A percentile compares a stretch with the other conserved stretches of the same genome.
Conservation (phyloP, 2,329 filamentous ascomycete species). For the Diplodia mutila region DNA sequence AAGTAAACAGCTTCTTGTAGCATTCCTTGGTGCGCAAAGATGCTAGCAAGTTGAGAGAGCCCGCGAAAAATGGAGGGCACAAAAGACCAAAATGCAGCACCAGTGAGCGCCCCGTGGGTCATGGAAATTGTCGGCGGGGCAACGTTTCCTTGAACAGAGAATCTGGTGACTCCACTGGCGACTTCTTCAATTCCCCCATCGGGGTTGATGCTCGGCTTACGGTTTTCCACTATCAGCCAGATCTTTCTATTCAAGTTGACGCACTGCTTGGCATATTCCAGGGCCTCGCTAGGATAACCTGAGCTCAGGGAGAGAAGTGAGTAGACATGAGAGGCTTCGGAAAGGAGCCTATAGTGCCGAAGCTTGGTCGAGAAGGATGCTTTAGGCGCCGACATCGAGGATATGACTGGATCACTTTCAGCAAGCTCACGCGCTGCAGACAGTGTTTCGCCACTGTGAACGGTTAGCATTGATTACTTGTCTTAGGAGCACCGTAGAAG, state of each 20-base stretch:
- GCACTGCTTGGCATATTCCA: constrained; percentile 54
- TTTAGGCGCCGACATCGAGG: constrained; percentile 37
- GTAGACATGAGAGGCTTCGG: constrained; percentile 65
- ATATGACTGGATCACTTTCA: constrained; percentile 34
- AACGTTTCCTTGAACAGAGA: constrained; percentile 36
- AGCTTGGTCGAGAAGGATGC: constrained; percentile 41
- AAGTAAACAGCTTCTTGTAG: constrained; percentile 89
- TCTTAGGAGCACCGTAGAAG: not conserved
- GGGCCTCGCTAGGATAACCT: constrained; percentile 50
- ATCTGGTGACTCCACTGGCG: no score
- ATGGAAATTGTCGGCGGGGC: constrained; percentile 45
- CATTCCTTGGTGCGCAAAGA: constrained; percentile 84
- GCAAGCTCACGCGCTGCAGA: constrained; percentile 37
- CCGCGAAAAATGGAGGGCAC: constrained; percentile 73
- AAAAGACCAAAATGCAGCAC: constrained; percentile 78
- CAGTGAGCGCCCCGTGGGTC: constrained; percentile 52
- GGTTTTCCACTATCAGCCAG: constrained; percentile 56
- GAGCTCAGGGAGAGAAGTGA: constrained; percentile 67
- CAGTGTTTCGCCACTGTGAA: constrained; percentile 36
- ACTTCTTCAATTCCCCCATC: no score
- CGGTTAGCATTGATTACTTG: constrained; percentile 29
- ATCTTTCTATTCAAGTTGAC: constrained; percentile 55
- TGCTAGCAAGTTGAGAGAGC: constrained; percentile 71
- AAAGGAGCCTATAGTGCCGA: constrained; percentile 56
- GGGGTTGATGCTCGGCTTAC: constrained; percentile 30